Evolutionary conservation across 495 filamentous ascomycete species (phyloP).

Genomic region (Astrocystis sublimbata): DNA sequence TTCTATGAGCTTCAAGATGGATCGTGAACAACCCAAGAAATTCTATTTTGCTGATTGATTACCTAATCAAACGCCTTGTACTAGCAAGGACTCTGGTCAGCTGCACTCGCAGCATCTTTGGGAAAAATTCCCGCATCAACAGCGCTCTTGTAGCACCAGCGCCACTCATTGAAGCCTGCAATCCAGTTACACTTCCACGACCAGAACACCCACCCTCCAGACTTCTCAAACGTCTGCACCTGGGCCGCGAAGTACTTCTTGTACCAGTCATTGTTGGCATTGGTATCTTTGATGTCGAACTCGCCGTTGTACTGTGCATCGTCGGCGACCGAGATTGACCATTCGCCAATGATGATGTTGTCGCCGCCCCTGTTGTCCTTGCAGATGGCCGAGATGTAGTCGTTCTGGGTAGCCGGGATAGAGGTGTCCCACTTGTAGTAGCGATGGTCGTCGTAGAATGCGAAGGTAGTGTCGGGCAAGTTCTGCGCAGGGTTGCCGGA

Average conservation of each 20-base stretch:
- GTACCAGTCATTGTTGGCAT: conserved; percentile 54
- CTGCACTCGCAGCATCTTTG: conserved; percentile 28
- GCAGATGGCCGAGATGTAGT: conserved; percentile 54
- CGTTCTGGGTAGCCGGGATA: conserved; percentile 43
- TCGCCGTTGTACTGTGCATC: conserved; percentile 45
- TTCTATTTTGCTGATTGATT: no score
- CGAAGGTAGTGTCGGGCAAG: conserved; percentile 25
- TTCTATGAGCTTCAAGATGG: neutral
- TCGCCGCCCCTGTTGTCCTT: conserved; percentile 48
- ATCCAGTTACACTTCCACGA: conserved; percentile 55
- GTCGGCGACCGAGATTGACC: conserved; percentile 52
- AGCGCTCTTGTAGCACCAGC: conserved; percentile 60
- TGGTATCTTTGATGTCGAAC: conserved; percentile 42
- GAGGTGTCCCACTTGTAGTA: conserved; percentile 56
- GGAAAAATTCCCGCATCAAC: conserved; percentile 54
- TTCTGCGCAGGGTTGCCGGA: conserved; percentile 31
- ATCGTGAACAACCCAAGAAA: neutral
- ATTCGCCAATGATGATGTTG: conserved; percentile 58
- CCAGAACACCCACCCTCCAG: conserved; percentile 65
- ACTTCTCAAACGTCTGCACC: conserved; percentile 57
- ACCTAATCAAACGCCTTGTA: no score
- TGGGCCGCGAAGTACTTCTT: conserved; percentile 62
- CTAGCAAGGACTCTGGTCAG: conserved; percentile 26
- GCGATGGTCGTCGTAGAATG: conserved; percentile 42
- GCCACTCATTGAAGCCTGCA: conserved; percentile 54